Evolutionary conservation across 2,329 filamentous ascomycete species (phyloP).

Genomic region (Ilyonectria mors-panacis): DNA sequence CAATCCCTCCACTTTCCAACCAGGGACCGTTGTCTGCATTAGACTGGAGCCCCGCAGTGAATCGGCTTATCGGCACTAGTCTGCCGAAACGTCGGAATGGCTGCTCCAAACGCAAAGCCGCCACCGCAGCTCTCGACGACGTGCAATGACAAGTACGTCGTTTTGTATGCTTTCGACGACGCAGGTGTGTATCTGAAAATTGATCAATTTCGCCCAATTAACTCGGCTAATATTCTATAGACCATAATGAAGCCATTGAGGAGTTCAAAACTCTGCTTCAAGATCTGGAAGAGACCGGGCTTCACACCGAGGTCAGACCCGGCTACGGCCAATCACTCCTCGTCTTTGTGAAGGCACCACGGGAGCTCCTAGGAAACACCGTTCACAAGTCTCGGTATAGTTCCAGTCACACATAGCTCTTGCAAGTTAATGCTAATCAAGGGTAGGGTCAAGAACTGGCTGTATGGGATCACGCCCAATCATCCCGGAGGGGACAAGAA

Average conservation of each 20-base stretch:
- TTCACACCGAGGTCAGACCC: conserved; percentile 80
- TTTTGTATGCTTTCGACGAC: conserved; percentile 56
- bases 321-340: conserved; percentile 78
- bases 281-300: conserved; percentile 73
- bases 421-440: neutral
- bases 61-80: conserved; percentile 9
- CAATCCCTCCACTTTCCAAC: neutral
- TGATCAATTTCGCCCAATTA: neutral
- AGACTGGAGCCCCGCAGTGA: neutral
- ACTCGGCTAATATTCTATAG: conserved; percentile 36
- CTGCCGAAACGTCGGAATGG: conserved; percentile 24
- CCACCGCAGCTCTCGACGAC: conserved; percentile 33
- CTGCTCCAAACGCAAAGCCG: conserved; percentile 2
- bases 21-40: neutral
- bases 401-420: neutral
- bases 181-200: conserved; percentile 46
- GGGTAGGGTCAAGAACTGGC: conserved; percentile 79
- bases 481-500: conserved; percentile 71
- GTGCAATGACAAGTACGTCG: conserved; percentile 59
- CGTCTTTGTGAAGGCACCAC: conserved; percentile 76
- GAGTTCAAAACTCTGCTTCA: conserved; percentile 65
- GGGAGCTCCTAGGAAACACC: conserved; percentile 73
- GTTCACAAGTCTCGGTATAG: conserved; percentile 76
- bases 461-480: conserved; percentile 76
- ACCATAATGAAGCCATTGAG: conserved; percentile 52